Evolutionary conservation across 1,139 yeast species (phyloP).

Genomic region (Wickerhamiella infanticola): DNA sequence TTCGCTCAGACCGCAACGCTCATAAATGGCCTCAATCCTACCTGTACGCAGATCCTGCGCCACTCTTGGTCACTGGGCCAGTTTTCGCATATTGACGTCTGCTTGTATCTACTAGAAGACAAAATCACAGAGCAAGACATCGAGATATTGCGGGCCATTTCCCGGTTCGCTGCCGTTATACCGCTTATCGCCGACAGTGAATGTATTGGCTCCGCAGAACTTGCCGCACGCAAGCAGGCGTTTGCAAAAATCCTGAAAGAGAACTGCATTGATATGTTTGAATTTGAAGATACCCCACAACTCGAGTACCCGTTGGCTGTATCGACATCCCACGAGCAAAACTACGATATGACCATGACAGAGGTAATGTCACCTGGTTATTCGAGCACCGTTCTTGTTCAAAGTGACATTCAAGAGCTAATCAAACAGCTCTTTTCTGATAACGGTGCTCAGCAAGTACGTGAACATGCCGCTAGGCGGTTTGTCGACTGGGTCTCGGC

Average conservation of each 20-base stretch:
- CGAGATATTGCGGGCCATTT: conserved; percentile 2
- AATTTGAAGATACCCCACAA: background rate
- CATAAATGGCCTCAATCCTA: conserved; percentile 18
- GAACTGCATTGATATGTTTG: background rate
- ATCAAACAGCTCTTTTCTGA: conserved; percentile 2
- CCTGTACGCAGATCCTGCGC: conserved; percentile 15
- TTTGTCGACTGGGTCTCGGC: conserved; percentile 5
- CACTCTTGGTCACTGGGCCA: conserved; percentile 18
- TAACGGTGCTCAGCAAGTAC: conserved; percentile 6
- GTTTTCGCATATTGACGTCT: conserved; percentile 21
- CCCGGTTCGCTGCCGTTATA: conserved; percentile 4
- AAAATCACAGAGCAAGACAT: conserved; percentile 3
- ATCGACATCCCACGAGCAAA: conserved; percentile 4
- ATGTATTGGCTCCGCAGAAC: background rate
- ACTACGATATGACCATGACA: conserved; percentile 11
- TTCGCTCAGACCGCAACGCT: conserved; percentile 18
- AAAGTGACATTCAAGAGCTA: conserved; percentile 7
- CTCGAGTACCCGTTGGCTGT: conserved; percentile 4
- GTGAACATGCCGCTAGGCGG: conserved; percentile 5
- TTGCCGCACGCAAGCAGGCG: conserved; percentile 1
- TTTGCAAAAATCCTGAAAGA: background rate
- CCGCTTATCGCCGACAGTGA: conserved; percentile 8
- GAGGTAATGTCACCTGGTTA: conserved; percentile 9
- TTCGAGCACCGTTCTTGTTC: conserved; percentile 6
- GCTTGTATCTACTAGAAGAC: conserved; percentile 17